phyloP scores from a whole-genome alignment of 164 flowering plant genomes.

The Pachysandra terminalis region DNA sequence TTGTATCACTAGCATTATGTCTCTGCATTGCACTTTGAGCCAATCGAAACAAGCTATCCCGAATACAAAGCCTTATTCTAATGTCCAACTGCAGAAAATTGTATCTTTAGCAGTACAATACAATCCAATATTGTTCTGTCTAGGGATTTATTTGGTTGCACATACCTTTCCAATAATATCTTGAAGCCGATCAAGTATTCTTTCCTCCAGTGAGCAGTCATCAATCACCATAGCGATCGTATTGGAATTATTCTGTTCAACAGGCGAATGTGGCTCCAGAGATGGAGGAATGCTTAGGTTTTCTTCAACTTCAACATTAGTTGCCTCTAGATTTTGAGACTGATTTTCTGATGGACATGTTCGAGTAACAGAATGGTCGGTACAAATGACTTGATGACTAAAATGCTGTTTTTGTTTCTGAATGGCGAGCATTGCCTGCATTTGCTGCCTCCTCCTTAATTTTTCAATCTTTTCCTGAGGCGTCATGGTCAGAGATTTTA shows the following conservation, averaged over 20 bases:
- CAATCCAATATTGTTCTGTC: slow-evolving; percentile 4
- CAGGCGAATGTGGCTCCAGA: slow-evolving; percentile 37
- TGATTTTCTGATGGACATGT: slow-evolving; percentile 28
- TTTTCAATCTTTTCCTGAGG: slow-evolving; percentile 92
- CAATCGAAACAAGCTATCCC: slow-evolving; percentile 85
- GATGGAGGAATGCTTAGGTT: slow-evolving; percentile 26
- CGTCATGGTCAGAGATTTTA: slow-evolving; percentile 55
- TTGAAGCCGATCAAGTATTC: slow-evolving; percentile 61
- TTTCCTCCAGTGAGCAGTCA: slow-evolving; percentile 45
- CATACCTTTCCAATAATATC: slow-evolving; percentile 60
- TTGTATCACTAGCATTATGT: slow-evolving; percentile 45
- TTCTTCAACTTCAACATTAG: slow-evolving; percentile 36
- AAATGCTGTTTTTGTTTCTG: slow-evolving; percentile 74
- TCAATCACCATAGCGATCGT: slow-evolving; percentile 30
- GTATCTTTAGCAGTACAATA: not conserved
- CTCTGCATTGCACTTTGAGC: slow-evolving; percentile 79
- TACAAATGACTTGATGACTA: slow-evolving; percentile 29
- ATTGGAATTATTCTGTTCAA: slow-evolving; percentile 51
- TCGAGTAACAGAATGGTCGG: slow-evolving; percentile 26
- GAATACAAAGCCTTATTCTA: slow-evolving; percentile 56
- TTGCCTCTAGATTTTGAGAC: slow-evolving; percentile 26
- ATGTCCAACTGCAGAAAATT: slow-evolving; percentile 62
- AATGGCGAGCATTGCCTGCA: slow-evolving; percentile 89
- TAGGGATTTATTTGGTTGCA: slow-evolving; percentile 5
- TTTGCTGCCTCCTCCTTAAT: slow-evolving; percentile 76